phyloP scores from a whole-genome alignment of 805 yeast genomes.

The Kazachstania taianensis region DNA sequence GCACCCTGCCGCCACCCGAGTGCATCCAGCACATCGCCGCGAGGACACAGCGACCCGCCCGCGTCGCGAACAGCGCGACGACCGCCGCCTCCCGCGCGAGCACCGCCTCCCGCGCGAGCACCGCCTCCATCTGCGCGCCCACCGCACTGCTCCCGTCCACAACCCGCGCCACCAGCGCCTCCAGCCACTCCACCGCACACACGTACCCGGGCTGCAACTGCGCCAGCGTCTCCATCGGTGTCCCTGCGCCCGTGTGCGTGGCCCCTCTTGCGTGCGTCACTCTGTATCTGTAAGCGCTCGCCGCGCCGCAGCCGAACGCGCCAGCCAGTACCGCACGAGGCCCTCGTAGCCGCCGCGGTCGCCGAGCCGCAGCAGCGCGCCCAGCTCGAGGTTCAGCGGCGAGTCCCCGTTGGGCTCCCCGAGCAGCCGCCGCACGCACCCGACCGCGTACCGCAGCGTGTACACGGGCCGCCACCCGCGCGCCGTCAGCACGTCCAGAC shows the following conservation, averaged over 20 bases:
- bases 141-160: too few relatives aligned
- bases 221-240: neutral
- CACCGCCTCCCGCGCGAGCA: too few relatives aligned
- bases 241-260: neutral
- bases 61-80: neutral
- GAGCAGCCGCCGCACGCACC: conserved; percentile 48
- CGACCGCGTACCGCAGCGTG: conserved; percentile 45
- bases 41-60: neutral
- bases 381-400: conserved; percentile 62
- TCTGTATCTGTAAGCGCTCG: too few relatives aligned
- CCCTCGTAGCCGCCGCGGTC: conserved; percentile 37
- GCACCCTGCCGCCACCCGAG: too few relatives aligned
- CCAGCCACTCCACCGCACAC: neutral
- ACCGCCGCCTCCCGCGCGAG: neutral
- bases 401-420: conserved; percentile 62
- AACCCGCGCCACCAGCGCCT: too few relatives aligned
- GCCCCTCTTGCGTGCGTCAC: neutral
- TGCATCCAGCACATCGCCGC: too few relatives aligned
- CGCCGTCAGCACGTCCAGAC: conserved; percentile 51
- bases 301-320: neutral
- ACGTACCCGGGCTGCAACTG: neutral
- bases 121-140: neutral
- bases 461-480: conserved; percentile 66
- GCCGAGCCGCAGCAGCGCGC: conserved; percentile 44
- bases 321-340: conserved; percentile 32